A percentile compares a stretch with the other conserved stretches of the same genome.
Conservation (phyloP, 148 eudicot species). For the Rhododendron williamsianum region DNA sequence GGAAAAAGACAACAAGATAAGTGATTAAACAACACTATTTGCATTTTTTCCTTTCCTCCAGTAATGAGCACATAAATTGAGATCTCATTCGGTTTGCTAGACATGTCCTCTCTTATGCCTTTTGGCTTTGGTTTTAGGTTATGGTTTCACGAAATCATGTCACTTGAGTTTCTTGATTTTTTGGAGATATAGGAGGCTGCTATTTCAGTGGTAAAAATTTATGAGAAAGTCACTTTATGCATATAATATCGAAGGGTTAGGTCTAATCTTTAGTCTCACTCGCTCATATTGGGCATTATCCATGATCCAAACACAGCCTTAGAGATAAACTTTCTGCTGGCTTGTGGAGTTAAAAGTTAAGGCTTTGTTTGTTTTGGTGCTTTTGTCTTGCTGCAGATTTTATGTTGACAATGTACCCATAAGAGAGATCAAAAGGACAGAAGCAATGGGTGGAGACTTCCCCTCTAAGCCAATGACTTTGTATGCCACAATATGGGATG, state of each 20-base stretch:
- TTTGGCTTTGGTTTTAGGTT: neutral
- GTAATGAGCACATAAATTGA: neutral
- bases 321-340: neutral
- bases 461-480: conserved; percentile 91
- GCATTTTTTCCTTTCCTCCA: neutral
- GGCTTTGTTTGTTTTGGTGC: neutral
- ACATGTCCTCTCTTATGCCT: neutral
- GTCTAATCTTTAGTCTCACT: neutral
- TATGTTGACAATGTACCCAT: conserved; percentile 78
- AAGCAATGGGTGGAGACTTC: conserved; percentile 68
- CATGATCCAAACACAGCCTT: neutral
- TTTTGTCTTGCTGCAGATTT: conserved; percentile 47
- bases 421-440: conserved; percentile 64
- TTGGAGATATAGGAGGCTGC: neutral
- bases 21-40: neutral
- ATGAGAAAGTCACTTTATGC: neutral
- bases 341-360: neutral
- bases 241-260: neutral
- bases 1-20: neutral
- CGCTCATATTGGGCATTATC: neutral
- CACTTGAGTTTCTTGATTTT: neutral
- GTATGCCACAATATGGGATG: conserved; percentile 94
- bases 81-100: neutral
- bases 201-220: neutral
- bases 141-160: neutral